Evolutionary conservation across 2,329 filamentous ascomycete genomes (phyloP).

Genomic region (Cladosporium velox): DNA sequence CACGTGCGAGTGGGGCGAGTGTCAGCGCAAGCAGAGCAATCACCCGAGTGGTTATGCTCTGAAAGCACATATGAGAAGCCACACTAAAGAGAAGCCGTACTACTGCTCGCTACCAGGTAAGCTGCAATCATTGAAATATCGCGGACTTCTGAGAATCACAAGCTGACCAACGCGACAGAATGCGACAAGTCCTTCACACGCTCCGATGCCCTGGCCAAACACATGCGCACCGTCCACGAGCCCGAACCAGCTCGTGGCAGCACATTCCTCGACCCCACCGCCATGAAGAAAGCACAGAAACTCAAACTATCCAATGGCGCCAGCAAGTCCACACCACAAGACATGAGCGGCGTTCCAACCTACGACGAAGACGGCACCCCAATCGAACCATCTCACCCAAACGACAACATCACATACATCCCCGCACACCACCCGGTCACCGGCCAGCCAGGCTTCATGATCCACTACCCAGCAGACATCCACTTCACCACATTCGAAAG

Average conservation of each 20-base stretch:
- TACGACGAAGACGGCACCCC: conserved; percentile 36
- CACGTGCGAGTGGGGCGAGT: conserved; percentile 96
- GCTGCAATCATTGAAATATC: conserved; percentile 26
- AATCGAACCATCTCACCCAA: conserved; percentile 41
- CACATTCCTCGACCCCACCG: conserved; percentile 58
- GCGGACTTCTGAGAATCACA: background rate
- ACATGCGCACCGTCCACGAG: conserved; percentile 98
- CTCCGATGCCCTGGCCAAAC: conserved; percentile 93
- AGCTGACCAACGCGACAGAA: conserved; percentile 57
- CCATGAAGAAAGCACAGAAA: conserved; percentile 47
- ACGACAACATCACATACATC: conserved; percentile 62
- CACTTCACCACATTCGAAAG: conserved; percentile 69
- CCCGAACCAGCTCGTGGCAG: conserved; percentile 75
- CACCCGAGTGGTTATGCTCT: conserved; percentile 95
- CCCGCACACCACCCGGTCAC: conserved; percentile 62
- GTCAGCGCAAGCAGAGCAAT: conserved; percentile 80
- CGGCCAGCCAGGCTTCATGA: conserved; percentile 48
- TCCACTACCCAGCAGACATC: conserved; percentile 57
- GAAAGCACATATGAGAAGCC: conserved; percentile 95
- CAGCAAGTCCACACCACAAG: conserved; percentile 39
- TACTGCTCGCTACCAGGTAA: conserved; percentile 92
- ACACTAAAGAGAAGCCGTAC: conserved; percentile 97
- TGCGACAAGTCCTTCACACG: conserved; percentile 96
- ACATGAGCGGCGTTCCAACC: conserved; percentile 33
- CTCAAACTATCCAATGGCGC: conserved; percentile 41